Evolutionary conservation across 163 green algal species (phyloP).

Genomic region (Coccomyxa subellipsoidea): DNA sequence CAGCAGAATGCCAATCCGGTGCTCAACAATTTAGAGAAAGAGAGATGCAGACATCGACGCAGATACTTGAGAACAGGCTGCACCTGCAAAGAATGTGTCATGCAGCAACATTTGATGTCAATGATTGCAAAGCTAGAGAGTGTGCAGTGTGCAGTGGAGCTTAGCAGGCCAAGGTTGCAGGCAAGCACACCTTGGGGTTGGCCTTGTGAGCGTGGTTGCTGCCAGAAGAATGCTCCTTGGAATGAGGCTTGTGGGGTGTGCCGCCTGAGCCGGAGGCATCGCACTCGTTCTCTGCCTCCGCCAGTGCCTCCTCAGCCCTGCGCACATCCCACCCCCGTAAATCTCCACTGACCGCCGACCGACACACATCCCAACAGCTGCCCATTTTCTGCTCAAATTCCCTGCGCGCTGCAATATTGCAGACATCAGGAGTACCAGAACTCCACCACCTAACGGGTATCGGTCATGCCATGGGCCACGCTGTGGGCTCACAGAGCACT

Average conservation of each 20-base stretch:
- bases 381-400: not conserved
- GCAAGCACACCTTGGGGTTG: not conserved
- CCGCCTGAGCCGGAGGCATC: not conserved
- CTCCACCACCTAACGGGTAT: not conserved
- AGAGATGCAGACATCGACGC: no score
- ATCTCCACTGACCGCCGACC: not conserved
- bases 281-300: not conserved
- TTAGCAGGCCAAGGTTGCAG: not conserved
- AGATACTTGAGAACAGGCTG: no score
- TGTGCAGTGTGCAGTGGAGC: no score
- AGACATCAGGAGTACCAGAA: not conserved
- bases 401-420: not conserved
- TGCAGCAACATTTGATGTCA: no score
- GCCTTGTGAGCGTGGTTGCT: not conserved
- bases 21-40: no score
- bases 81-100: no score
- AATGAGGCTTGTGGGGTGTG: slow-evolving; percentile 6
- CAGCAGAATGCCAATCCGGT: not conserved
- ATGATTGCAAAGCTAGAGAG: no score
- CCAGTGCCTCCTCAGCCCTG: not conserved
- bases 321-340: not conserved
- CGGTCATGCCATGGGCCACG: not conserved
- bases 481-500: no score
- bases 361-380: not conserved
- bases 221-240: slow-evolving; percentile 6